phyloP scores from a whole-genome alignment of 2,329 filamentous ascomycete species.

The Neonectria faginata region DNA sequence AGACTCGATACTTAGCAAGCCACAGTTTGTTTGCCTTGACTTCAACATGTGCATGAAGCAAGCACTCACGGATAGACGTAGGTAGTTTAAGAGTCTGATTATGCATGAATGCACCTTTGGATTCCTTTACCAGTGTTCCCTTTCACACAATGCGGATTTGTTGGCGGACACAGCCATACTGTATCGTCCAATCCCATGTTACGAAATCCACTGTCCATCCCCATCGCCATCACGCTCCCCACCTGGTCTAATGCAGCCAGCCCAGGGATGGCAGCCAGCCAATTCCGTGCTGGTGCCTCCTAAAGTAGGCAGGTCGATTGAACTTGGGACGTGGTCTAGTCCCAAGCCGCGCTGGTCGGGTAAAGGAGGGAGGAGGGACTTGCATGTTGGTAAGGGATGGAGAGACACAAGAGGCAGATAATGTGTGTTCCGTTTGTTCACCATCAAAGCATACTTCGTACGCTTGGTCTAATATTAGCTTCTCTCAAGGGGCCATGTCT shows the following conservation, averaged over 20 bases:
- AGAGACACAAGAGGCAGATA: constrained; percentile 1
- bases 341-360: neutral
- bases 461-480: no score
- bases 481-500: constrained; percentile 12
- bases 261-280: constrained; percentile 15
- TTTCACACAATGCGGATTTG: neutral
- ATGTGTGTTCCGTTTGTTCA: neutral
- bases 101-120: no score
- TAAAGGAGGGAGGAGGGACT: neutral
- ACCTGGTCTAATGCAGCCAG: constrained; percentile 6
- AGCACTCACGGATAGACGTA: neutral
- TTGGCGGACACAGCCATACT: constrained; percentile 1
- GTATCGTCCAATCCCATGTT: constrained; percentile 23
- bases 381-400: neutral
- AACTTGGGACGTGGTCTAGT: constrained; percentile 9
- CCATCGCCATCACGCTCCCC: constrained; percentile 16
- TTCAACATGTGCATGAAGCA: neutral
- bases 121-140: neutral
- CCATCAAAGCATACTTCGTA: no score
- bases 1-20: neutral
- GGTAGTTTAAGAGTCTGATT: neutral
- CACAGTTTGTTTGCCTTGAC: neutral
- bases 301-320: constrained; percentile 17
- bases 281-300: constrained; percentile 14
- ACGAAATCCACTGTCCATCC: neutral